A percentile compares a stretch with the other conserved stretches of the same genome.
Evolutionary conservation across 495 filamentous ascomycete genomes (phyloP).

Genomic region (Melanomma pulvis-pyrius): DNA sequence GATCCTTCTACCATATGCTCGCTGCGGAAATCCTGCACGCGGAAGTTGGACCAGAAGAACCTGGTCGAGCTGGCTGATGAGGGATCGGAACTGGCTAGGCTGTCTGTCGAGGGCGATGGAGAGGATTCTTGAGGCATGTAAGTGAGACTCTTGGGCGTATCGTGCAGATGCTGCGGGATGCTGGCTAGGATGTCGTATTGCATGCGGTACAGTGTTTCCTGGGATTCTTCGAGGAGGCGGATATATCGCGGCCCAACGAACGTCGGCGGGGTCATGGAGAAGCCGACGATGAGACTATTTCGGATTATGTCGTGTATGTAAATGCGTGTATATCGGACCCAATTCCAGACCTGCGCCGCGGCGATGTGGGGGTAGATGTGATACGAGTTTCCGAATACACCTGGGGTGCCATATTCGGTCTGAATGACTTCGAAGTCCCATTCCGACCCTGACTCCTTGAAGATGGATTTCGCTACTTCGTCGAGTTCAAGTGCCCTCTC

Average conservation of each 20-base stretch:
- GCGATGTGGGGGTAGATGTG: conserved; percentile 22
- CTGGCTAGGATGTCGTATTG: conserved; percentile 30
- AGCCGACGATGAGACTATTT: conserved; percentile 14
- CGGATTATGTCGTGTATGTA: conserved; percentile 32
- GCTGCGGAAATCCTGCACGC: background rate
- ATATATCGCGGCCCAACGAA: background rate
- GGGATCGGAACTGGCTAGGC: background rate
- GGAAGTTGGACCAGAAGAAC: conserved; percentile 30
- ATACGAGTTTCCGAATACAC: conserved; percentile 17
- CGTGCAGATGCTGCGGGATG: conserved; percentile 28
- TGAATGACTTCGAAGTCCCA: conserved; percentile 15
- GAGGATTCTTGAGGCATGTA: background rate
- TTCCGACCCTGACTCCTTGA: background rate
- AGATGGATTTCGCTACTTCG: background rate
- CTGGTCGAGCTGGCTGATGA: background rate
- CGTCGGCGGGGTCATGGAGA: conserved; percentile 10
- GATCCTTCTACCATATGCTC: background rate
- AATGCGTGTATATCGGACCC: conserved; percentile 29
- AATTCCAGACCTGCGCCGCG: conserved; percentile 31
- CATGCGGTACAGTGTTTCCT: conserved; percentile 12
- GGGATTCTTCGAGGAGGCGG: conserved; percentile 10
- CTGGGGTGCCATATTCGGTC: conserved; percentile 3
- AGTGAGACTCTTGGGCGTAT: conserved; percentile 15
- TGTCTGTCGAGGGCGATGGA: background rate
- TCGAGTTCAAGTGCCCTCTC: conserved; percentile 22